Base-by-base conservation (phyloP, 208 protist genomes). In the Angomonas ambiguus region DNA sequence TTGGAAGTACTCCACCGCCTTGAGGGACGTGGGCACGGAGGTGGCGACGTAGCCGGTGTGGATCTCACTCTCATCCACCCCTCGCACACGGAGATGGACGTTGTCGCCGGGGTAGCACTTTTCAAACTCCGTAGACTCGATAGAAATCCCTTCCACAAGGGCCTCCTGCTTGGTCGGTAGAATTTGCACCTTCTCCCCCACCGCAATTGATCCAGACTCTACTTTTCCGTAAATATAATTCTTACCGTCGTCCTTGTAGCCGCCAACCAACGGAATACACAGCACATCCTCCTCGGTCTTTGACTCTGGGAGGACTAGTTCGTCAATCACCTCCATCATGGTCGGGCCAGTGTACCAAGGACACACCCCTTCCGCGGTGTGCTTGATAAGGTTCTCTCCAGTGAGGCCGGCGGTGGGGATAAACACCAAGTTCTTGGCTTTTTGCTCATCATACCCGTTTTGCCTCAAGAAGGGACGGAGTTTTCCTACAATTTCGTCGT, bases 391-490 rank as follows among this genome's bases (percentile, higher is more conserved):
- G 78, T 99, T 99, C 62, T 76, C 69, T 1, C 97, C 97, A 0
- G 85, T 94, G 42, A 98, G 82, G 31, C 98, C 98, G 18, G 97
- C 97, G 56, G 98, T 83, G 4, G 98, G 98, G 74, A 99, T 90
- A 79, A 99, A 99, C 61, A 98, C 56, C 45, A 93, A 74, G 76
- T 94, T 96, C 67, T 94, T 95, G 33, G 63, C 73, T 33, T 83
- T 85, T 58, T 91, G 76, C 62, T 88, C 83, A 51, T 87, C 79
- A 79, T 95, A 99, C 56, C 98, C 98, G 66, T 91, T 95, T 69
- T 94, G 83, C 48, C 93, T 87, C 27, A 99, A 80, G 84, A 99
- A 99, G 3, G 96, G 93, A 10, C 63, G 87, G 42, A 99, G 74
- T 72, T 98, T 98, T 33, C 72, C 75, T 0, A 93, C 59, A 67